Conservation (phyloP, 2,329 filamentous ascomycete species). For the Trichothecium sympodiale region DNA sequence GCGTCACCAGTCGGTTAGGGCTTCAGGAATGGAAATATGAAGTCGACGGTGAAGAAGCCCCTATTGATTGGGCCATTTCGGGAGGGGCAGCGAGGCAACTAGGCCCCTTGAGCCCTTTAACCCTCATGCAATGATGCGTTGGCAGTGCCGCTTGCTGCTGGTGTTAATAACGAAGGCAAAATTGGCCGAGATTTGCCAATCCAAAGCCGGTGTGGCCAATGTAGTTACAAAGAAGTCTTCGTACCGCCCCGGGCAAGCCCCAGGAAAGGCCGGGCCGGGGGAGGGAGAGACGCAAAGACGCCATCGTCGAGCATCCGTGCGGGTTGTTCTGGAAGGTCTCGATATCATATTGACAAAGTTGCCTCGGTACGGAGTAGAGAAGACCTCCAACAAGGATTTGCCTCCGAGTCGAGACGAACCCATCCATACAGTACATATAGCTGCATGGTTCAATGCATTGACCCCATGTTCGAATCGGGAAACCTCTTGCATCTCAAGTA, state of each 20-base stretch:
- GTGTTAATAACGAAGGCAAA: constrained; percentile 26
- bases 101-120: constrained; percentile 27
- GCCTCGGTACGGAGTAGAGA: too few relatives aligned
- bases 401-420: background rate
- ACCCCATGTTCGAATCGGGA: background rate
- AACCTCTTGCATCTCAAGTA: background rate
- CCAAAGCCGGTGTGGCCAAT: too few relatives aligned
- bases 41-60: constrained; percentile 12
- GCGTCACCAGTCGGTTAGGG: constrained; percentile 1
- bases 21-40: constrained; percentile 4
- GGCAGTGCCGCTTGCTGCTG: constrained; percentile 50
- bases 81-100: constrained; percentile 25
- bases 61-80: constrained; percentile 11
- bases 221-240: too few relatives aligned
- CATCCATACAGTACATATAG: too few relatives aligned
- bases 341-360: too few relatives aligned
- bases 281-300: too few relatives aligned
- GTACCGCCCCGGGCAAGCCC: too few relatives aligned
- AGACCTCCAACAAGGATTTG: constrained; percentile 20
- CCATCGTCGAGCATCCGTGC: too few relatives aligned
- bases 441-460: background rate
- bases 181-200: background rate
- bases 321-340: too few relatives aligned
- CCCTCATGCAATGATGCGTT: constrained; percentile 68
- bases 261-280: too few relatives aligned